Conservation (phyloP, 257 asterid species). For the Leptodermis oblonga region DNA sequence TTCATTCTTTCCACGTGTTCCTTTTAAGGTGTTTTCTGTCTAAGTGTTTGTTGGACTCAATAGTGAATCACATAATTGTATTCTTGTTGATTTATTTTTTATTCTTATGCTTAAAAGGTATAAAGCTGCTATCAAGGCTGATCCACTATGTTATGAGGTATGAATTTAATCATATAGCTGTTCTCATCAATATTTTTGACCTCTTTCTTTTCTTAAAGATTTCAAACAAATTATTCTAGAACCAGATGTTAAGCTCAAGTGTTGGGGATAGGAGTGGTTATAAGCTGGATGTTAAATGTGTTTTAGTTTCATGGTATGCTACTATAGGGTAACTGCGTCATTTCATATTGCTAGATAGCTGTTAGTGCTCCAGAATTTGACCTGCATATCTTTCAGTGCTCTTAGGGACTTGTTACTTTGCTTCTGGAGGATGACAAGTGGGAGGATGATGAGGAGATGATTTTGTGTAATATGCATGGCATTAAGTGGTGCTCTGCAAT, state of each 20-base stretch:
- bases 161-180: constrained; percentile 1
- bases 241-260: neutral
- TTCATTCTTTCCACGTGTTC: no score
- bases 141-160: constrained; percentile 98
- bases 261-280: neutral
- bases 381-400: neutral
- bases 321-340: neutral
- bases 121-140: constrained; percentile 97
- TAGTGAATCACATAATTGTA: constrained; percentile 21
- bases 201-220: neutral
- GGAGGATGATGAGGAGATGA: neutral
- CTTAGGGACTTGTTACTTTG: neutral
- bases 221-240: neutral
- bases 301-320: neutral
- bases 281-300: neutral
- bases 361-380: neutral
- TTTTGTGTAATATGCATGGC: neutral
- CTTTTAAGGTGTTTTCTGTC: neutral
- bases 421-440: neutral
- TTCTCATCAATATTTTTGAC: constrained; percentile 12
- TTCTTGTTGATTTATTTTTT: constrained; percentile 16
- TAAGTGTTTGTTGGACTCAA: neutral
- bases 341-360: constrained; percentile 1
- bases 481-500: neutral
- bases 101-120: constrained; percentile 55